A percentile compares a stretch with the other conserved stretches of the same genome.
Conservation (phyloP, 2,329 filamentous ascomycete genomes). For the Herpotrichia juniperi region DNA sequence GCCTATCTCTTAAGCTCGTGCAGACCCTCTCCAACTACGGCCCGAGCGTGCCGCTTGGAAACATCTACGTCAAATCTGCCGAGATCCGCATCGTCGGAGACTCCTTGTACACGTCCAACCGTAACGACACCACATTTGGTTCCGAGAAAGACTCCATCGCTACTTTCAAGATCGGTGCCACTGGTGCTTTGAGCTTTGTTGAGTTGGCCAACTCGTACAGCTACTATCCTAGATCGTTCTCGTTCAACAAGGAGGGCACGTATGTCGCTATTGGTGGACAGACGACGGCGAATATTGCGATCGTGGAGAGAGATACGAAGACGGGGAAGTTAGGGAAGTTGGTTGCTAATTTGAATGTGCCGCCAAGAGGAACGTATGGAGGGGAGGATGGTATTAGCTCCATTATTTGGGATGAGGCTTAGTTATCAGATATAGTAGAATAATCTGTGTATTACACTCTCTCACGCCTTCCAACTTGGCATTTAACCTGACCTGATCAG, state of each 20-base stretch:
- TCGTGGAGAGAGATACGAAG: constrained; percentile 20
- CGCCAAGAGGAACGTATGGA: constrained; percentile 18
- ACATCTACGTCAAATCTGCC: constrained; percentile 23
- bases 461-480: too few species aligned
- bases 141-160: constrained; percentile 30
- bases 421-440: too few species aligned
- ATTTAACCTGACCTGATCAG: too few species aligned
- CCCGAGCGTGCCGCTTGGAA: constrained; percentile 15
- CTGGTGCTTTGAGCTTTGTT: constrained; percentile 24
- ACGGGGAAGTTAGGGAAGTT: constrained; percentile 22
- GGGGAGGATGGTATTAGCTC: constrained; percentile 25
- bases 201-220: constrained; percentile 25
- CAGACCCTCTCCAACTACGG: constrained; percentile 29
- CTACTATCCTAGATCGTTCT: constrained; percentile 32
- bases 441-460: too few species aligned
- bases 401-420: constrained; percentile 23
- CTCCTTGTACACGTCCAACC: constrained; percentile 33
- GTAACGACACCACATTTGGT: constrained; percentile 30
- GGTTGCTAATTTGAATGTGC: constrained; percentile 21
- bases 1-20: constrained; percentile 22
- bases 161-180: constrained; percentile 20
- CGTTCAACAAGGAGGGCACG: constrained; percentile 24
- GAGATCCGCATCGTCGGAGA: constrained; percentile 28
- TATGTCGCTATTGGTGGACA: constrained; percentile 26
- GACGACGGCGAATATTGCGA: constrained; percentile 22